A percentile compares a stretch with the other conserved stretches of the same genome.
These are phyloP conservation scores for Phytopythium delawarense DNA, from an alignment of 352 stramenopile species.

Conservation along the genomic window DNA sequence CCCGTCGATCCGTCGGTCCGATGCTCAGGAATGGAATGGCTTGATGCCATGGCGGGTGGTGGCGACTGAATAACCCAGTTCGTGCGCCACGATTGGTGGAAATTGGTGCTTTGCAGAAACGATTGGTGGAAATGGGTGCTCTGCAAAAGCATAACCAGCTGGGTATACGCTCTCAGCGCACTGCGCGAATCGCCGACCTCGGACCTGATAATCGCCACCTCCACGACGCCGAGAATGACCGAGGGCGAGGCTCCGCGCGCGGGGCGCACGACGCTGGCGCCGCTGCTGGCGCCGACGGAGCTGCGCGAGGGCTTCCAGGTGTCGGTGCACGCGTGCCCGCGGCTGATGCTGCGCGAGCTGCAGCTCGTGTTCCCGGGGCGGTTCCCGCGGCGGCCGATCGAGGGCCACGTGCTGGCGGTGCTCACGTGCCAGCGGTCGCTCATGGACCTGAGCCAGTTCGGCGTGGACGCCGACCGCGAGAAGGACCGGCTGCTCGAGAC, in stretches of 20 bases:
- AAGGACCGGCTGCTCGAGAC: slow-evolving; percentile 95
- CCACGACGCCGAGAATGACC: not conserved
- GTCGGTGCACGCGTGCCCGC: slow-evolving; percentile 71
- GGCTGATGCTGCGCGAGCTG: slow-evolving; percentile 71
- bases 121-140: too few relatives aligned
- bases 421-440: slow-evolving; percentile 92
- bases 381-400: slow-evolving; percentile 30
- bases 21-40: too few relatives aligned
- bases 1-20: not conserved
- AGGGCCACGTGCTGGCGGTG: slow-evolving; percentile 75
- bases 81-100: too few relatives aligned
- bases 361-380: slow-evolving; percentile 75
- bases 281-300: slow-evolving; percentile 49
- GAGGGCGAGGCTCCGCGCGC: slow-evolving; percentile 7
- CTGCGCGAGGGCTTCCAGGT: slow-evolving; percentile 71
- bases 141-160: too few relatives aligned
- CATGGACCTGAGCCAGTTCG: slow-evolving; percentile 94
- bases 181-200: too few relatives aligned
- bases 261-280: slow-evolving; percentile 23
- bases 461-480: slow-evolving; percentile 91
- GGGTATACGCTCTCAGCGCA: too few relatives aligned
- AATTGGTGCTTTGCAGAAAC: too few relatives aligned
- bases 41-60: too few relatives aligned
- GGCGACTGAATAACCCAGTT: too few relatives aligned
- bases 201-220: slow-evolving; percentile 3